Evolutionary conservation across 192 early-diverging fungal species (phyloP), one percentile per base, ranked within the genome.

Genomic region (Coemansia sp.): DNA sequence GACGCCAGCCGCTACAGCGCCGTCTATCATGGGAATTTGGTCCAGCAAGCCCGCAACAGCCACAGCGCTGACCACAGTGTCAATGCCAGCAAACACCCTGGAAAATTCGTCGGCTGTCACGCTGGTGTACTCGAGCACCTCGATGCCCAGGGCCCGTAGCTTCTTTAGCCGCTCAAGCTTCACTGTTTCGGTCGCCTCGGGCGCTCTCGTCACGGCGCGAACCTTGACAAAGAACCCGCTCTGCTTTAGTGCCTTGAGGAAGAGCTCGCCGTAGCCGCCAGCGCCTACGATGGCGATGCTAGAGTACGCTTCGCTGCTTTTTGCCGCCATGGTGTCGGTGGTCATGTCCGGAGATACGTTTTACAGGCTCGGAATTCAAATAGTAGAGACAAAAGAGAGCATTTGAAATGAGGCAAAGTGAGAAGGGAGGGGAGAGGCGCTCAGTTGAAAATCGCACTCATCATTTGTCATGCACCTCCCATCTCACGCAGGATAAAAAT

Each of bases 21-120:
- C 77, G 60, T 80, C 77, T 25, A 75, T 63, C 77, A 80, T 80
- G 3, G 62, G 38, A 3, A 75, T 62, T 56, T 80, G 77, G 38
- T 31, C 57, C 14, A 55, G 9, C 25, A 72, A 59, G 23, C 62
- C 77, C 0, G 59, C 21, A 11, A 80, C 21, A 7, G 62, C 63
- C 18, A 80, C 69, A 4, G 66, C 72, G 38, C 77, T 80, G 42
- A 80, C 38, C 3, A 80, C 72, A 7, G 63, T 59, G 57, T 75
- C 68, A 18, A 74, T 69, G 12, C 48, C 77, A 3, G 21, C 25
- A 39, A 80, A 80, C 16, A 66, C 65, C 21, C 6, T 20, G 25
- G 36, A 28, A 45, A 80, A 75, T 2, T 59, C 62, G 6, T 48
- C 61, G 6, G 18, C 59, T 2, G 62, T 59, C 3, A 23, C 6